phyloP scores from a whole-genome alignment of 2,329 filamentous ascomycete species.

The Calcarisporium arbuscula region DNA sequence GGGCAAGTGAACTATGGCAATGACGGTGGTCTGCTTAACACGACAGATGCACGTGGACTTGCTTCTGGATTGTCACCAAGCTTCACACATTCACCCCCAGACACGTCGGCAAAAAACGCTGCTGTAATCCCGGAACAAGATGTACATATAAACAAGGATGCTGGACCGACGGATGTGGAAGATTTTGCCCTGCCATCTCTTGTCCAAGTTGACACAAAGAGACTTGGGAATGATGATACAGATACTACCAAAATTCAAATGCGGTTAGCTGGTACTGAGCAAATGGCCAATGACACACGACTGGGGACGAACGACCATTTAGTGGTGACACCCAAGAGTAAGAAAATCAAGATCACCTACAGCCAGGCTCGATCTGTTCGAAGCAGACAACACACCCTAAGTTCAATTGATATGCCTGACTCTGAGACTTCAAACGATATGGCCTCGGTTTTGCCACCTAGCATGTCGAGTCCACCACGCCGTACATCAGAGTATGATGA shows the following conservation, averaged over 20 bases:
- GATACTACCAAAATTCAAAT: background rate
- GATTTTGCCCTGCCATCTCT: too few relatives aligned
- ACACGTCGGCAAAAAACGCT: too few relatives aligned
- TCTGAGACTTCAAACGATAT: conserved; percentile 11
- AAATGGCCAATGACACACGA: background rate
- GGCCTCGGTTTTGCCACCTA: conserved; percentile 14
- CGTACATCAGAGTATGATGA: conserved; percentile 20
- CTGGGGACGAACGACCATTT: conserved; percentile 19
- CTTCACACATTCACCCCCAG: too few relatives aligned
- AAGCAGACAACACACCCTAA: conserved; percentile 19
- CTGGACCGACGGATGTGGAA: too few relatives aligned
- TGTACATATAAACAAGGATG: conserved; percentile 4
- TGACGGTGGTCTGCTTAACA: too few relatives aligned
- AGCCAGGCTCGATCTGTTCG: conserved; percentile 25
- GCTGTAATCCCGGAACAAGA: too few relatives aligned
- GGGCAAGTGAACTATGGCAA: too few relatives aligned
- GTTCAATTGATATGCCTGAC: conserved; percentile 12
- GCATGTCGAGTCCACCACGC: conserved; percentile 16
- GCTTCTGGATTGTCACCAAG: too few relatives aligned
- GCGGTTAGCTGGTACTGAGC: background rate
- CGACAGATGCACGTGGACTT: too few relatives aligned
- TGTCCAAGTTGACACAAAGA: conserved; percentile 6
- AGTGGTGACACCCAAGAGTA: conserved; percentile 19
- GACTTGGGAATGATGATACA: background rate
- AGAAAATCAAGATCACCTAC: conserved; percentile 28